phyloP scores from a whole-genome alignment of 495 filamentous ascomycete genomes.

The Penicillium odoratum region DNA sequence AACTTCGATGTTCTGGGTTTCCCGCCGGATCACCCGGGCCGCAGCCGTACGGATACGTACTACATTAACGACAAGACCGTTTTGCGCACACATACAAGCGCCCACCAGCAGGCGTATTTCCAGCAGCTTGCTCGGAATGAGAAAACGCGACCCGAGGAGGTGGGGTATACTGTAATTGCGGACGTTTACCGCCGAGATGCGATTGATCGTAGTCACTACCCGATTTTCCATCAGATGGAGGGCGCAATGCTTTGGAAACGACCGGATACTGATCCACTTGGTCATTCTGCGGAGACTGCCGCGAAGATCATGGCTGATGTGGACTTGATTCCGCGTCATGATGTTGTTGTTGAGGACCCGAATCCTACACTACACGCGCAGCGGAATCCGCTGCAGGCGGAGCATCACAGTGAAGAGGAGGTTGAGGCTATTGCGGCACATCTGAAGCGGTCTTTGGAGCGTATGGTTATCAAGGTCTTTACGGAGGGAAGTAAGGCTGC shows the following conservation, averaged over 20 bases:
- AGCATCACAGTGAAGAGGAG: slow-evolving; percentile 70
- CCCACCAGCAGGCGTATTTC: slow-evolving; percentile 89
- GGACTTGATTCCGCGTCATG: slow-evolving; percentile 63
- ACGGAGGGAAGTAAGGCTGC: slow-evolving; percentile 70
- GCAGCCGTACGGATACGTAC: slow-evolving; percentile 88
- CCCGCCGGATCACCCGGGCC: slow-evolving; percentile 83
- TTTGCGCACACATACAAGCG: slow-evolving; percentile 88
- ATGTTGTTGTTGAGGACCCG: slow-evolving; percentile 76
- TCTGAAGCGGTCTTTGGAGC: slow-evolving; percentile 85
- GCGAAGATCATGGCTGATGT: slow-evolving; percentile 62
- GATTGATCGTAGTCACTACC: slow-evolving; percentile 92
- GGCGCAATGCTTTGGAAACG: slow-evolving; percentile 90
- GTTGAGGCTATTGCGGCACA: slow-evolving; percentile 81
- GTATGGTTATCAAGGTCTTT: slow-evolving; percentile 88
- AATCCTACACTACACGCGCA: slow-evolving; percentile 77
- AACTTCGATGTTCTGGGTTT: slow-evolving; percentile 97
- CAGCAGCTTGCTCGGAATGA: slow-evolving; percentile 48
- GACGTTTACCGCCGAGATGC: slow-evolving; percentile 97
- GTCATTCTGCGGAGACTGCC: slow-evolving; percentile 35
- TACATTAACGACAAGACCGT: slow-evolving; percentile 86
- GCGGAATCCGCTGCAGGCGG: slow-evolving; percentile 78
- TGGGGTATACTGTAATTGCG: slow-evolving; percentile 87
- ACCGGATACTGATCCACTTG: slow-evolving; percentile 57
- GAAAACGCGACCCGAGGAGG: slow-evolving; percentile 55
- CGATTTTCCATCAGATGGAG: slow-evolving; percentile 98